Percentiles rank a stretch among this genome's conserved stretches.
Evolutionary conservation across 2,329 filamentous ascomycete genomes (phyloP).

Genomic region (Aspergillus piperis): DNA sequence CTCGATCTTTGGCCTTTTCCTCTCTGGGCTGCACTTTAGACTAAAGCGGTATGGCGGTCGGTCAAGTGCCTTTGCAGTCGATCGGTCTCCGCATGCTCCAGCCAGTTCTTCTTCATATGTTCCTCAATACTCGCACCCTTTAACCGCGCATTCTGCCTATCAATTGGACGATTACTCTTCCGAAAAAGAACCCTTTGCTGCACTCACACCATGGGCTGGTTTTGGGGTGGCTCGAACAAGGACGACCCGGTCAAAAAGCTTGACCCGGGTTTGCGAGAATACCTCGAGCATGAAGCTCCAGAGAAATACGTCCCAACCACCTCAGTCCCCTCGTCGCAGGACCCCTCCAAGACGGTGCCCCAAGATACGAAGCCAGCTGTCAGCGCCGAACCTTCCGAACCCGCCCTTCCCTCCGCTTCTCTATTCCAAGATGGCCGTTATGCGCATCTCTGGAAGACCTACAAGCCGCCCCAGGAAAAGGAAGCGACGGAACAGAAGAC

Average conservation of each 20-base stretch:
- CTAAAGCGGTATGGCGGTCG: constrained; percentile 27
- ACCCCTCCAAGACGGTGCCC: constrained; percentile 23
- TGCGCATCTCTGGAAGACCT: constrained; percentile 90
- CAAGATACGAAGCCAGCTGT: constrained; percentile 15
- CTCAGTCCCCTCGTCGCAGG: constrained; percentile 23
- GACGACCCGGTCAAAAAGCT: constrained; percentile 72
- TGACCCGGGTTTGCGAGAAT: constrained; percentile 80
- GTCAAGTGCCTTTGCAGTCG: constrained; percentile 7
- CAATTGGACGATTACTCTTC: constrained; percentile 1
- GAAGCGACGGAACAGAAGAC: constrained; percentile 73
- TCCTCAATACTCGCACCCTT: neutral
- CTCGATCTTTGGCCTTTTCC: neutral
- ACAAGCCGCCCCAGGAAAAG: constrained; percentile 70
- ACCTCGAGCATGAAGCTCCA: constrained; percentile 79
- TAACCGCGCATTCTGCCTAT: neutral
- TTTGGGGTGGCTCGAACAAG: constrained; percentile 56
- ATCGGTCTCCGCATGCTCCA: constrained; percentile 16
- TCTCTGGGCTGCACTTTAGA: neutral
- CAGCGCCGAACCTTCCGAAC: constrained; percentile 31
- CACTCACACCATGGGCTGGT: constrained; percentile 57
- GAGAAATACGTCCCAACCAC: constrained; percentile 61
- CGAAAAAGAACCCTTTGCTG: constrained; percentile 30
- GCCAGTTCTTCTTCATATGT: neutral
- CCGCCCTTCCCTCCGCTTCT: constrained; percentile 52
- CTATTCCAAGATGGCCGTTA: constrained; percentile 70